These are phyloP conservation scores for Candida pseudocylindracea DNA, from an alignment of 1,139 yeast genomes.

Conservation along the genomic window DNA sequence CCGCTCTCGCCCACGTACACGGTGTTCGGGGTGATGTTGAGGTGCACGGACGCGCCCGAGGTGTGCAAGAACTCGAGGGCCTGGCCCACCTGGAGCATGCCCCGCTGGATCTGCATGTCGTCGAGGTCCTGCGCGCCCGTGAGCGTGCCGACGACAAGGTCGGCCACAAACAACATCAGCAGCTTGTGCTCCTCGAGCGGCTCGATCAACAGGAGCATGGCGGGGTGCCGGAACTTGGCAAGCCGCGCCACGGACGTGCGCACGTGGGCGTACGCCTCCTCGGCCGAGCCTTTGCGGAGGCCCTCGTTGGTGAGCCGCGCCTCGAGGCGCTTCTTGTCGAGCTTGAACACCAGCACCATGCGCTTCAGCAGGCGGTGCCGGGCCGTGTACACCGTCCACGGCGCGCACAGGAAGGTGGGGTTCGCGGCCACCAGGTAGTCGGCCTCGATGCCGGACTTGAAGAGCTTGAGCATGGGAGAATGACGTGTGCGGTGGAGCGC, in stretches of 20 bases:
- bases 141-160: conserved; percentile 43
- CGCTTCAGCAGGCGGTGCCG: conserved; percentile 31
- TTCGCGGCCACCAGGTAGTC: conserved; percentile 52
- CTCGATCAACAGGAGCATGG: conserved; percentile 59
- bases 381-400: conserved; percentile 78
- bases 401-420: conserved; percentile 55
- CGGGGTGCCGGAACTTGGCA: conserved; percentile 75
- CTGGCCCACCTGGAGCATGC: conserved; percentile 55
- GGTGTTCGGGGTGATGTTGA: conserved; percentile 61
- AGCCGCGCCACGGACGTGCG: conserved; percentile 38
- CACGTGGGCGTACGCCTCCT: conserved; percentile 18
- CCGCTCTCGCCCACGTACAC: conserved; percentile 63
- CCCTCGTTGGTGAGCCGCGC: conserved; percentile 8
- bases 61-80: conserved; percentile 70
- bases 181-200: conserved; percentile 74
- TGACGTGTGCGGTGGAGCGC: background rate
- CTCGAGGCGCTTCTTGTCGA: conserved; percentile 66
- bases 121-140: conserved; percentile 22
- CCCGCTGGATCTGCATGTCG: conserved; percentile 63
- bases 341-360: conserved; percentile 62
- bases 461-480: conserved; percentile 5
- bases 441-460: conserved; percentile 50
- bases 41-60: conserved; percentile 52
- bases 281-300: conserved; percentile 4
- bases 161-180: conserved; percentile 68